Evolutionary conservation across 176 grass and related monocot species (phyloP), one percentile per base, ranked within the genome.

Genomic region (Carex kokanica): DNA sequence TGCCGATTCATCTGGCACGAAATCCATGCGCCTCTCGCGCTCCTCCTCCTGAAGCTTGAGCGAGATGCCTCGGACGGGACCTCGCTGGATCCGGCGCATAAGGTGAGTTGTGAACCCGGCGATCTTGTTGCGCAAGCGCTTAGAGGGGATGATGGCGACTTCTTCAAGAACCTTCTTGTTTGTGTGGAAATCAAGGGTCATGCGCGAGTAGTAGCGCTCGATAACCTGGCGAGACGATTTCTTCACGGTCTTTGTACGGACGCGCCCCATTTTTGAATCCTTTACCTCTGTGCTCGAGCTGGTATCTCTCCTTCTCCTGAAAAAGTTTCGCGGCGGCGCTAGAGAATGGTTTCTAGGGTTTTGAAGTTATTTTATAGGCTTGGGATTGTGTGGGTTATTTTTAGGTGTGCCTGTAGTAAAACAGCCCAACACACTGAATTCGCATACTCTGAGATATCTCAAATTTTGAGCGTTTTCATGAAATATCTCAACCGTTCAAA

Each of bases 1-100:
- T 15, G 89, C 91, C 0, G 94, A 97, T 84, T 97, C 93, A 36
- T 97, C 91, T 2, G 94, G 94, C 6, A 97, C 91, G 88, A 97
- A 97, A 83, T 97, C 94, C 94, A 97, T 97, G 78, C 91, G 89
- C 23, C 91, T 88, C 91, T 97, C 91, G 11, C 91, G 91, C 88
- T 97, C 94, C 94, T 97, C 94, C 91, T 97, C 94, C 84, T 97
- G 94, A 0, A 97, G 88, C 86, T 97, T 92, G 51, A 97, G 91
- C 6, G 94, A 97, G 86, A 97, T 97, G 32, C 94, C 90, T 24
- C 88, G 89, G 18, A 94, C 94, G 16, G 94, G 92, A 4, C 94
- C 94, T 8, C 90, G 88, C 86, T 97, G 94, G 86, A 97, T 94
- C 72, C 94, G 88, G 85, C 92, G 92, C 94, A 94, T 97, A 13